Evolutionary conservation across 1,139 yeast species (phyloP), one percentile per base, ranked within the genome.

Genomic region (Taiozyma sp.): DNA sequence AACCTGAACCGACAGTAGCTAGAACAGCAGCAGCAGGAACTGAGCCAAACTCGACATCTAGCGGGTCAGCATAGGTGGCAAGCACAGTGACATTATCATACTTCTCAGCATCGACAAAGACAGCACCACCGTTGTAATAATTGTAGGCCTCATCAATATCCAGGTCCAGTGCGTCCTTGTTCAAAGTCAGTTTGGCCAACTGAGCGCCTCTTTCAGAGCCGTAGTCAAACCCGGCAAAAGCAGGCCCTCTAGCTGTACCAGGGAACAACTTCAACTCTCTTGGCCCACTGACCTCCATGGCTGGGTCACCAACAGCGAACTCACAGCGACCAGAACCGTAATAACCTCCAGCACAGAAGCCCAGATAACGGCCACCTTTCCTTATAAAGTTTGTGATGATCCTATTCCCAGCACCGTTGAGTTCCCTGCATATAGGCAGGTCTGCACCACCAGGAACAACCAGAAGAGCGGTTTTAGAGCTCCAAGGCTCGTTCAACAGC

Each of bases 391-490:
- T 80, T 32, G 71, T 67, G 52, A 93, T 88, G 42, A 70, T 69
- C 4, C 68, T 62, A 60, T 83, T 88, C 0, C 90, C 91, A 8
- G 67, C 69, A 1, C 97, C 96, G 59, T 86, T 81, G 50, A 91
- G 73, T 1, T 75, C 73, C 44, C 75, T 72, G 63, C 97, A 88
- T 13, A 74, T 66, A 0, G 97, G 97, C 48, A 90, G 69, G 66
- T 93, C 99, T 1, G 98, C 97, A 4, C 99, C 99, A 3, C 99
- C 99, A 0, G 99, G 99, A 29, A 95, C 68, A 4, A 91, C 96
- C 48, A 93, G 65, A 57, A 88, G 71, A 0, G 95, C 74, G 0
- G 98, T 87, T 60, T 88, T 87, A 8, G 77, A 63, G 60, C 77
- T 77, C 99, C 99, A 95, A 0, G 99, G 99, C 62, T 93, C 98